Base-by-base conservation (phyloP, 768 basidiomycete genomes). In the Trametes villosa region DNA sequence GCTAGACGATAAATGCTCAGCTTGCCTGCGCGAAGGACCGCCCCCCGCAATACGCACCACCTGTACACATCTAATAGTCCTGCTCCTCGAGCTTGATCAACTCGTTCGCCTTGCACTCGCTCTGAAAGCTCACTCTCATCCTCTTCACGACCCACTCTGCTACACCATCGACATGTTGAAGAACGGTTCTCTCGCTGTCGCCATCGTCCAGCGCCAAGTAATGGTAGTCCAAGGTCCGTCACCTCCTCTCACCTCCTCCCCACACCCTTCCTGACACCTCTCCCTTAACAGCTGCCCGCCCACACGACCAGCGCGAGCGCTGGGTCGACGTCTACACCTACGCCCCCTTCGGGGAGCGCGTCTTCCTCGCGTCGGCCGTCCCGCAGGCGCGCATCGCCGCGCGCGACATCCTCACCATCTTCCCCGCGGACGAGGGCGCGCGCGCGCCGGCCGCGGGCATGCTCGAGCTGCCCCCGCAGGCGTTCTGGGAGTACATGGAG, bases 311-410 rank as follows among this genome's bases (percentile, higher is more conserved):
- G 38, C 75, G 76, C 45, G 87, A 90, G 44, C 81, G 76, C 53
- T 86, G 79, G 73, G 68, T 91, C 49, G 87, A 91, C 61, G 89
- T 91, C 17, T 79, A 82, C 67, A 84, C 85, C 3, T 91, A 81
- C 68, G 71, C 77, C 1, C 86, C 85, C 0, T 87, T 91, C 60
- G 86, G 85, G 42, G 82, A 84, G 54, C 80, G 86, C 59, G 74
- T 86, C 53, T 91, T 91, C 75, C 81, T 91, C 59, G 82, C 83
- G 0, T 81, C 84, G 2, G 71, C 79, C 30, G 79, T 83, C 20
- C 85, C 87, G 9, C 76, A 79, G 59, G 86, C 87, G 2, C 87
- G 89, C 71, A 88, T 90, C 62, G 68, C 80, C 9, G 70, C 81
- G 11, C 75, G 79, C 27, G 86, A 87, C 72, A 74, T 91, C 64